Conservation (phyloP, 331 rosid species). For the Acacia concinna region DNA sequence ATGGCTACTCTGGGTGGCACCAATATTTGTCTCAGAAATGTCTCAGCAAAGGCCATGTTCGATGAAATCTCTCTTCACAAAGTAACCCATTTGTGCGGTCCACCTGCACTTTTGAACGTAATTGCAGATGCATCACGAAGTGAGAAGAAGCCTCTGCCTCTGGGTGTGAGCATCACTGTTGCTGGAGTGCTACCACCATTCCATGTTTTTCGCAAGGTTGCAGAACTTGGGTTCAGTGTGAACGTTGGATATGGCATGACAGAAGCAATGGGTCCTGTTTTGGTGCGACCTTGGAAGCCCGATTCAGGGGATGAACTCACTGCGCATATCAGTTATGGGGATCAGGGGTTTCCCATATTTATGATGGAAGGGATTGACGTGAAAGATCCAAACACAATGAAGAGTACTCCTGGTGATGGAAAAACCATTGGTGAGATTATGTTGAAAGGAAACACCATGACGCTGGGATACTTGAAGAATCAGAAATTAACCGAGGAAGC, state of each 20-base stretch:
- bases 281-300: slow-evolving; percentile 57
- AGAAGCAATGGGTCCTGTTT: slow-evolving; percentile 70
- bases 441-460: slow-evolving; percentile 63
- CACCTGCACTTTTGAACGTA: slow-evolving; percentile 61
- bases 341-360: slow-evolving; percentile 30
- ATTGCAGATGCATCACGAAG: slow-evolving; percentile 41
- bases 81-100: slow-evolving; percentile 72
- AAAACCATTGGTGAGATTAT: slow-evolving; percentile 75
- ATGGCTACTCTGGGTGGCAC: slow-evolving; percentile 76
- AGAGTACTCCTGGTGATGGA: slow-evolving; percentile 65
- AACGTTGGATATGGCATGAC: slow-evolving; percentile 92
- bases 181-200: slow-evolving; percentile 67
- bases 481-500: slow-evolving; percentile 51
- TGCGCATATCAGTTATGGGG: slow-evolving; percentile 26
- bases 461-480: slow-evolving; percentile 60
- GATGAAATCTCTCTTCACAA: slow-evolving; percentile 52
- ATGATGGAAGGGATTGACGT: slow-evolving; percentile 65
- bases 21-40: slow-evolving; percentile 56
- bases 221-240: slow-evolving; percentile 62
- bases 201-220: slow-evolving; percentile 44
- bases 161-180: slow-evolving; percentile 57
- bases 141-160: slow-evolving; percentile 30
- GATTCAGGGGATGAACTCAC: slow-evolving; percentile 24
- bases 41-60: slow-evolving; percentile 50
- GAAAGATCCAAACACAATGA: slow-evolving; percentile 61